phyloP scores from a whole-genome alignment of 495 filamentous ascomycete species.

The Poronia punctata region DNA sequence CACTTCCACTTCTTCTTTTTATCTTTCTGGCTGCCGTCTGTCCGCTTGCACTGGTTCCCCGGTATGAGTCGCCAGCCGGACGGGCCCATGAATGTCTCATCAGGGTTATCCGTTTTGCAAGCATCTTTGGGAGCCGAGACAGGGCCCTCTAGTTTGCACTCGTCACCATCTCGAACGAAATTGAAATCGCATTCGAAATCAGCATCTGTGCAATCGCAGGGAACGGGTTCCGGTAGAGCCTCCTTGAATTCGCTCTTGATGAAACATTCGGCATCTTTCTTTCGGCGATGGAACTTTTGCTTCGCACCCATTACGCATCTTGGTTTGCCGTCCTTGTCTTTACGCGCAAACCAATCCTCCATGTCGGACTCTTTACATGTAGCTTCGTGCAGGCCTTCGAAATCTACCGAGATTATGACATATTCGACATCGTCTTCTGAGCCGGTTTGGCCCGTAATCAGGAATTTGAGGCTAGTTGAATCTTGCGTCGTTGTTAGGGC shows the following conservation, averaged over 20 bases:
- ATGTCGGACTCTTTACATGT: constrained; percentile 77
- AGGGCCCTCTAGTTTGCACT: constrained; percentile 48
- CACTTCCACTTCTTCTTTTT: constrained; percentile 52
- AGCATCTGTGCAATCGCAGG: constrained; percentile 69
- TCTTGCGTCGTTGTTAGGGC: constrained; percentile 81
- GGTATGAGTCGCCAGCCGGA: constrained; percentile 92
- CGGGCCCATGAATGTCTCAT: constrained; percentile 68
- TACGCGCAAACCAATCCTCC: constrained; percentile 77
- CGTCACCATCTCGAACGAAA: constrained; percentile 55
- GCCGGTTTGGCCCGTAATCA: constrained; percentile 51
- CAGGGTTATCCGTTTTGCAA: constrained; percentile 55
- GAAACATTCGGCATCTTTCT: constrained; percentile 81
- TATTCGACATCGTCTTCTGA: constrained; percentile 38
- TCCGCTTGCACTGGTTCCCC: constrained; percentile 72
- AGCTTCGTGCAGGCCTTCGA: constrained; percentile 68
- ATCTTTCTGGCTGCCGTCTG: constrained; percentile 49
- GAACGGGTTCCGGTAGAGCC: constrained; percentile 51
- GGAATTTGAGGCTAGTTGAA: constrained; percentile 83
- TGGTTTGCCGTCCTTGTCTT: constrained; percentile 70
- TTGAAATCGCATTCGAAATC: constrained; percentile 97
- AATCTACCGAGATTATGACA: constrained; percentile 69
- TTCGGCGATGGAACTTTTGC: constrained; percentile 74
- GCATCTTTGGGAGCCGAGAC: constrained; percentile 52
- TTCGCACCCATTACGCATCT: constrained; percentile 93
- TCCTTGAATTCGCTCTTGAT: constrained; percentile 79